Conservation (phyloP, 331 rosid genomes). For the Quercus lobata region DNA sequence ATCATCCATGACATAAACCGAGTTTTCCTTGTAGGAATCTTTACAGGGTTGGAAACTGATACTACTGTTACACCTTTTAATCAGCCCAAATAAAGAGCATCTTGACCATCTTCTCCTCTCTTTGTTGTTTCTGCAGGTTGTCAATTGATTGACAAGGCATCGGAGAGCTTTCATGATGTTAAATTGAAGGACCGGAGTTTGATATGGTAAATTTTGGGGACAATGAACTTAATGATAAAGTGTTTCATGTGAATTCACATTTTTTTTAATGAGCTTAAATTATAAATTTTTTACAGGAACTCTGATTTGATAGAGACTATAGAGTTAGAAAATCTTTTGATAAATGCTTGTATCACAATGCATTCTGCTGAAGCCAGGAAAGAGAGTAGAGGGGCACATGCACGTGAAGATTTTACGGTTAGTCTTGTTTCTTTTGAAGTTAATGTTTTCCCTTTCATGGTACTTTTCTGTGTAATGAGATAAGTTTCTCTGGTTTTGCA, state of each 20-base stretch:
- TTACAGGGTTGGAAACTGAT: neutral
- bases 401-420: constrained; percentile 92
- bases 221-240: neutral
- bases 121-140: constrained; percentile 36
- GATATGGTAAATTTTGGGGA: constrained; percentile 59
- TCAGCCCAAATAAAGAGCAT: neutral
- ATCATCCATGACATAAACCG: neutral
- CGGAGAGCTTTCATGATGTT: constrained; percentile 87
- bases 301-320: constrained; percentile 93
- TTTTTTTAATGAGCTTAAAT: constrained; percentile 17
- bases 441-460: neutral
- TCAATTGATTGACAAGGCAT: constrained; percentile 69
- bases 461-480: constrained; percentile 5
- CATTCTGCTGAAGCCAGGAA: constrained; percentile 99
- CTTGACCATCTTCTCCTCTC: neutral
- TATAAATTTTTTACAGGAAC: constrained; percentile 55
- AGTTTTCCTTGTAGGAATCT: neutral
- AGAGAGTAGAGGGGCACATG: constrained; percentile 99
- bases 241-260: neutral
- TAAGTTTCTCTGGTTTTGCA: constrained; percentile 41
- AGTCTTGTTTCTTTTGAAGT: constrained; percentile 1
- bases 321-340: constrained; percentile 94
- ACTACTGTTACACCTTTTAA: neutral
- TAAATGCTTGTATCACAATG: constrained; percentile 95
- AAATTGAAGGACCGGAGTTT: constrained; percentile 69